These are phyloP conservation scores for Fusarium decemcellulare DNA, from an alignment of 2,329 filamentous ascomycete species.

Conservation along the genomic window DNA sequence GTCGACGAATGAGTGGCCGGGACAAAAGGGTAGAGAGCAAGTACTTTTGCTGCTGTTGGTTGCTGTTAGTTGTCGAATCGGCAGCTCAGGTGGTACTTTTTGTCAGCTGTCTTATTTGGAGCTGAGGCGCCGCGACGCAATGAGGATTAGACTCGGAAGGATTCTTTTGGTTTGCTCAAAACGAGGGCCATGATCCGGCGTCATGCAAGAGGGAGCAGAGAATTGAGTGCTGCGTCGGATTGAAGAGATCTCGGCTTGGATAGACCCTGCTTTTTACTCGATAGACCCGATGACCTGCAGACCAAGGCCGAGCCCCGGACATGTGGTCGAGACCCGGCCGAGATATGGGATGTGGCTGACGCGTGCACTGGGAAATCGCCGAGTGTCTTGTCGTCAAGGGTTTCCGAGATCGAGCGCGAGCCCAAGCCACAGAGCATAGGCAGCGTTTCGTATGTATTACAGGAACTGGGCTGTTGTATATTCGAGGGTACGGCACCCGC, in stretches of 20 bases:
- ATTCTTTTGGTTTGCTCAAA: constrained; percentile 17
- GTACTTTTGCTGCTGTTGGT: constrained; percentile 13
- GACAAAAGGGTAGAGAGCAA: constrained; percentile 1
- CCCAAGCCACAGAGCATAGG: neutral
- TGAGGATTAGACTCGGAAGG: constrained; percentile 15
- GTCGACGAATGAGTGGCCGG: constrained; percentile 25
- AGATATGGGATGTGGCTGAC: constrained; percentile 37
- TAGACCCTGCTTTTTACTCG: constrained; percentile 5
- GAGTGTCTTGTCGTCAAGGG: constrained; percentile 22
- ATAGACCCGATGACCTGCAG: constrained; percentile 28
- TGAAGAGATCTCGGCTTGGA: neutral
- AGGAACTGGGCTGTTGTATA: no score
- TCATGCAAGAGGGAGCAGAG: neutral
- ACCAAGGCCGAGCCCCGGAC: constrained; percentile 23
- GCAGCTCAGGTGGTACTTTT: neutral
- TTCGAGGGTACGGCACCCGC: constrained; percentile 2
- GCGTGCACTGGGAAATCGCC: constrained; percentile 20
- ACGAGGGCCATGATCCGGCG: no score
- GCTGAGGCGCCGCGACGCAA: constrained; percentile 23
- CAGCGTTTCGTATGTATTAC: no score
- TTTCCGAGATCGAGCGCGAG: neutral
- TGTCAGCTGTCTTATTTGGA: constrained; percentile 5
- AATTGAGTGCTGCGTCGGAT: neutral
- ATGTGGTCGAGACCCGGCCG: constrained; percentile 39
- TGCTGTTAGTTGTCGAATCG: neutral